Evolutionary conservation across 208 protist genomes (phyloP).

Genomic region (Crithidia mellificae): DNA sequence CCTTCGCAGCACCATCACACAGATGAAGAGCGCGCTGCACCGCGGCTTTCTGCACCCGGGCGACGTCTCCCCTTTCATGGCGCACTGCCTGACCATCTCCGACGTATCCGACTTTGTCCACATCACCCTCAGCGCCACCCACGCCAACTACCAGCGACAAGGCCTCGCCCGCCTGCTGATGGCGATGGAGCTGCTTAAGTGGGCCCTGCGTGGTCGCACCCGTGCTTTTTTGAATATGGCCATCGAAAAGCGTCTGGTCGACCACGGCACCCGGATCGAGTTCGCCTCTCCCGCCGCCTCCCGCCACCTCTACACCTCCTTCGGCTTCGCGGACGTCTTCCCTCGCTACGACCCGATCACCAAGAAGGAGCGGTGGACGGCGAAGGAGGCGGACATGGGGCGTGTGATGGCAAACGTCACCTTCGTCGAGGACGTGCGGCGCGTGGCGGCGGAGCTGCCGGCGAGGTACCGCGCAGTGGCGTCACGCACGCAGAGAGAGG

Average conservation of each 20-base stretch:
- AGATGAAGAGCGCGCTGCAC: constrained; percentile 67
- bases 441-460: constrained; percentile 20
- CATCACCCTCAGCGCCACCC: constrained; percentile 84
- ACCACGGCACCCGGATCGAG: constrained; percentile 60
- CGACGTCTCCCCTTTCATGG: constrained; percentile 51
- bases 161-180: constrained; percentile 74
- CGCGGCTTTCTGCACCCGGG: constrained; percentile 42
- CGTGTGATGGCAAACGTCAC: constrained; percentile 79
- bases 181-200: constrained; percentile 73
- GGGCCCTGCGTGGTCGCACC: constrained; percentile 74
- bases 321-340: constrained; percentile 80
- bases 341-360: constrained; percentile 70
- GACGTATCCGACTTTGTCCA: constrained; percentile 85
- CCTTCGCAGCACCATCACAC: constrained; percentile 68
- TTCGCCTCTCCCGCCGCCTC: constrained; percentile 63
- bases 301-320: constrained; percentile 65
- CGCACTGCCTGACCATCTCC: constrained; percentile 49
- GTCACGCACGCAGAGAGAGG: not conserved
- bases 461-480: not conserved
- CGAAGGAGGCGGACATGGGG: constrained; percentile 79
- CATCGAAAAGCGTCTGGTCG: constrained; percentile 76
- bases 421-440: constrained; percentile 49
- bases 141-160: constrained; percentile 45
- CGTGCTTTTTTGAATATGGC: constrained; percentile 85
- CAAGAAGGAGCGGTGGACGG: constrained; percentile 68